Evolutionary conservation across 140 eudicot genomes (phyloP), one percentile per base, ranked within the genome.

Genomic region (Anethum foeniculum): DNA sequence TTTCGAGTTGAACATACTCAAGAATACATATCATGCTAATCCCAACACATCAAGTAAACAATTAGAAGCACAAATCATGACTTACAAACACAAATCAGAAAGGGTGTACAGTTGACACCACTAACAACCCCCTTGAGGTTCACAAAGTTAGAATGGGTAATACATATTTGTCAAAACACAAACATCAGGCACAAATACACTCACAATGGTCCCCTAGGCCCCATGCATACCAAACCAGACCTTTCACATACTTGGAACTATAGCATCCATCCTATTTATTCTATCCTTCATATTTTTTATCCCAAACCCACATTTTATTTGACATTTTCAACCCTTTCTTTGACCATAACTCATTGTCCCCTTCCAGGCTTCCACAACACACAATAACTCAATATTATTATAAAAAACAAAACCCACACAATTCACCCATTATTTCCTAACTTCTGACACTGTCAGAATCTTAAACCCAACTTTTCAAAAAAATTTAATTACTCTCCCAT

Each of bases 231-330:
- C 54, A 73, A 68, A 68, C 74, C 74, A 68, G 74, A 30, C 74
- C 74, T 68, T 68, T 68, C 74, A 68, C 74, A 68, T 32, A 68
- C 74, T 68, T 68, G 12, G n/a, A 68, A 68, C 74, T 68, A 68
- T 32, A 68, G 4, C n/a, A 30, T 68, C 43, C 43, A 68, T 68
- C 43, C 43, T 62, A 15, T 62, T 62, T 62, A 62, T 62, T 62
- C 69, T 15, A 68, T 68, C 74, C 74, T 68, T 12, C 74, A 68
- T 32, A 68, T 68, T 28, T 32, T 68, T 68, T 11, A 27, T 54
- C 18, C 46, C 46, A 41, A 41, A 41, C 52, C 52, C 77, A 75
- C 62, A 47, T 48, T 83, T 64, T 52, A 69, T 52, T 52, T 48
- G 65, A 52, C 76, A 46, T 52, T 44, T 69, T 69, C 12, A 38